Evolutionary conservation across 768 basidiomycete species (phyloP).

Genomic region (Panaeolus cyanescens): DNA sequence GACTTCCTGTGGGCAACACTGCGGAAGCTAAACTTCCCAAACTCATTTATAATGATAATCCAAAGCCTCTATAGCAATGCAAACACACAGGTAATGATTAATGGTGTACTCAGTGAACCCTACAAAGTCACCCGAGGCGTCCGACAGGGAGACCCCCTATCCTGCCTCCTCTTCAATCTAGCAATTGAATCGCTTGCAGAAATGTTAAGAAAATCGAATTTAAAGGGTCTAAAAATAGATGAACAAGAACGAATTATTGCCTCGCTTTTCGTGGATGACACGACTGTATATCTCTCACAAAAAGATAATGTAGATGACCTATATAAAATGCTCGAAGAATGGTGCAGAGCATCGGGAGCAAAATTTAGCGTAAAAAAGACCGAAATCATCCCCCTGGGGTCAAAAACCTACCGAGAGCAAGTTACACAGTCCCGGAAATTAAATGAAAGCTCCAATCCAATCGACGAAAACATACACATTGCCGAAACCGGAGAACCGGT

Average conservation of each 20-base stretch:
- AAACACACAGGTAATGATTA: conserved; percentile 30
- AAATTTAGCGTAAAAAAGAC: conserved; percentile 46
- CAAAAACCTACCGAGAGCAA: background rate
- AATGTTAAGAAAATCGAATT: conserved; percentile 28
- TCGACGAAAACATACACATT: conserved; percentile 28
- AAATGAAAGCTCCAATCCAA: too few species aligned
- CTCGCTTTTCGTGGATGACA: conserved; percentile 39
- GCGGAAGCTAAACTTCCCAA: conserved; percentile 19
- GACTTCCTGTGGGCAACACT: conserved; percentile 28
- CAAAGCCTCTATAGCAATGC: conserved; percentile 26
- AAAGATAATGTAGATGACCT: conserved; percentile 25
- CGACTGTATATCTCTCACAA: conserved; percentile 29
- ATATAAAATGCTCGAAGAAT: conserved; percentile 14
- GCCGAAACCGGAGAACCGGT: conserved; percentile 25
- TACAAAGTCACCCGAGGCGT: conserved; percentile 32
- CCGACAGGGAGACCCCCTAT: conserved; percentile 35
- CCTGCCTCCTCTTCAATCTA: conserved; percentile 38
- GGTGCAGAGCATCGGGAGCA: conserved; percentile 30
- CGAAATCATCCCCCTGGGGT: conserved; percentile 22
- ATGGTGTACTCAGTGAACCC: conserved; percentile 25
- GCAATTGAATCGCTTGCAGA: conserved; percentile 47
- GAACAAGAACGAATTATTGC: conserved; percentile 21
- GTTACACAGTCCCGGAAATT: too few species aligned
- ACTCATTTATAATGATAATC: conserved; percentile 25
- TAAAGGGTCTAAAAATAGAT: conserved; percentile 29